Base-by-base conservation (phyloP, 2,329 filamentous ascomycete genomes). In the Paecilomyces sp. region DNA sequence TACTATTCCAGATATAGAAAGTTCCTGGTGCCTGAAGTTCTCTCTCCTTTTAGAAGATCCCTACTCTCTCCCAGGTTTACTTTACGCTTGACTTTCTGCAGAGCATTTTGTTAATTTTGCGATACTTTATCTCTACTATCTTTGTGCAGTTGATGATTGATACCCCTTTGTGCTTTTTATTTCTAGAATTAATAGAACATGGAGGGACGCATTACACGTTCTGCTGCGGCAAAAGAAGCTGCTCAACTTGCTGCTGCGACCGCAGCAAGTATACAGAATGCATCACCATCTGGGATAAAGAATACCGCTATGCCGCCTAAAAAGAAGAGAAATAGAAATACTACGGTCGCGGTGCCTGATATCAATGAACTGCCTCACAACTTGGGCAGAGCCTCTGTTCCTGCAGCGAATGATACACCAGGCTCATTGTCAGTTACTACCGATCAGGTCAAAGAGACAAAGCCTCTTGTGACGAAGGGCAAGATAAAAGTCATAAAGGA, bases 321-420 rank as follows among this genome's bases (percentile, higher is more conserved):
- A 57, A 57, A n/a, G 28, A 60, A 63, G 72, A 78, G 28, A 62
- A 68, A 65, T 53, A 62, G 55, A 54, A 62, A 58, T 54, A 33
- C 18, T n/a, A 47, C 28, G n/a, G 31, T 54, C 18, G 54, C 60
- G 41, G 58, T 58, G 47, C 25, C 57, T 18, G 62, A 62, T 24
- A 36, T 74, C 58, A 74, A 83, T 60, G 79, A 83, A 55, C 71
- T 85, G 41, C 83, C 83, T 15, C 83, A 86, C 69, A 85, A 83
- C 55, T 71, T 86, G n/a, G 83, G 81, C 5, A 70, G 71, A 6
- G 62, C 68, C 18, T 54, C 59, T 22, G 60, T 57, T 25, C 28
- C 65, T 50, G 12, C 22, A 13, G n/a, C 18, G n/a, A 22, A 31
- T 15, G 28, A 9, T 28, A 12, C 31, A 13, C 31, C 54, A 13